These are phyloP conservation scores for Aspergillus transmontanensis DNA, from an alignment of 2,329 filamentous ascomycete species.

Conservation along the genomic window DNA sequence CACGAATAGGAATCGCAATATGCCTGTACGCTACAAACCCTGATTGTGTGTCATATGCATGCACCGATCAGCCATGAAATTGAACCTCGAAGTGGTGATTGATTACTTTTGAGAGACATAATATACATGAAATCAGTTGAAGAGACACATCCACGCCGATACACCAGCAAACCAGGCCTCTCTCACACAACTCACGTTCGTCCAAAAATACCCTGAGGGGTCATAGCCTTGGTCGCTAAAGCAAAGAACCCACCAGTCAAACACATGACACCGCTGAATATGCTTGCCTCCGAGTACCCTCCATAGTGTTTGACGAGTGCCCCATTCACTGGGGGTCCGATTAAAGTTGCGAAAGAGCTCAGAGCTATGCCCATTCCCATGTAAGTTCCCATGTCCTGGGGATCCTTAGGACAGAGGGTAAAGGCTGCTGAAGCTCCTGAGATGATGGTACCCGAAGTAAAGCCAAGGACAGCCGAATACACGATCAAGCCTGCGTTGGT, in stretches of 20 bases:
- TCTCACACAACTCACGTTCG: neutral
- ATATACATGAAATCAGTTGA: neutral
- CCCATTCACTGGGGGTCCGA: slow-evolving; percentile 53
- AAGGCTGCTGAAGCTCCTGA: slow-evolving; percentile 41
- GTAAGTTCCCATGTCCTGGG: slow-evolving; percentile 39
- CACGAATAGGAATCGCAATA: neutral
- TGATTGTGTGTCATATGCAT: neutral
- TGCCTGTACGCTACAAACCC: neutral
- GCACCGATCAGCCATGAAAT: neutral
- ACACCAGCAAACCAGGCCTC: too few relatives aligned
- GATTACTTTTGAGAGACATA: neutral
- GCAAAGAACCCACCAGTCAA: slow-evolving; percentile 27
- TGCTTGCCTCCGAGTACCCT: slow-evolving; percentile 39
- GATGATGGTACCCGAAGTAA: slow-evolving; percentile 44
- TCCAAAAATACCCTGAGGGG: slow-evolving; percentile 42
- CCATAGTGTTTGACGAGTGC: slow-evolving; percentile 47
- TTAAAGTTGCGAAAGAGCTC: slow-evolving; percentile 46
- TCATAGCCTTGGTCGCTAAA: slow-evolving; percentile 39
- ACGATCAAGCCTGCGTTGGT: slow-evolving; percentile 31
- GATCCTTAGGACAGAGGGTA: slow-evolving; percentile 33
- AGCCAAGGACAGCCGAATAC: slow-evolving; percentile 40
- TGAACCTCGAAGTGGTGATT: neutral
- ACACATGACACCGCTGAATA: slow-evolving; percentile 38
- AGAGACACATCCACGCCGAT: neutral
- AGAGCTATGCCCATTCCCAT: slow-evolving; percentile 41